Base-by-base conservation (phyloP, 371 early-diverging fungal species). In the Mortierella sp. region DNA sequence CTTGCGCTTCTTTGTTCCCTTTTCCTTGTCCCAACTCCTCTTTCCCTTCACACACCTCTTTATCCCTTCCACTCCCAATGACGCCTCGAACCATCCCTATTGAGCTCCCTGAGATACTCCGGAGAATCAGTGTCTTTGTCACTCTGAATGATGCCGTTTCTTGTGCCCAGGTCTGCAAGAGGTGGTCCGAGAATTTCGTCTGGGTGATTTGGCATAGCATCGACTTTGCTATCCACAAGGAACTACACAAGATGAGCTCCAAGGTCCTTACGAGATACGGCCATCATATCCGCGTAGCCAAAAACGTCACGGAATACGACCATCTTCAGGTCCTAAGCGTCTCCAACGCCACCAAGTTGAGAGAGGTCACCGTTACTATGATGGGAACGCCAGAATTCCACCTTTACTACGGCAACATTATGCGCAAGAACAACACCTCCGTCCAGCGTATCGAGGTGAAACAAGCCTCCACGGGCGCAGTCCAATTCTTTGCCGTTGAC, bases 101-200 rank as follows among this genome's bases (percentile, higher is more conserved):
- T 19, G 28, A 57, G 2, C 47, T 57, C 29, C 58, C 58, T 14
- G 58, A 57, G 49, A n/a, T 60, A 14, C 43, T 16, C 14, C 2
- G 0, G 2, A 9, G 10, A 1, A 43, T 53, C 34, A 46, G 34
- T 22, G 34, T 13, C 1, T 60, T 43, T 7, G 34, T 52, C 24
- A 12, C 44, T 2, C 19, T 44, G 22, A 19, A 52, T 29, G 54
- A 60, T 60, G 60, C 60, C 5, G 9, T 60, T 2, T 17, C 46
- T 1, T 52, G 54, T 29, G 25, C 27, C 2, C 46, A 22, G 2
- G 60, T 60, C 45, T 60, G 19, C 53, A 45, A 60, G 21, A 24
- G 9, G 21, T 60, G 52, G 44, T 19, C 46, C 14, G 16, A 53
- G 9, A 31, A 28, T 13, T 60, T 60, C 25, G 28, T 22, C 16